Conservation (phyloP, 306 rosid genomes). For the Fragaria vesca region DNA sequence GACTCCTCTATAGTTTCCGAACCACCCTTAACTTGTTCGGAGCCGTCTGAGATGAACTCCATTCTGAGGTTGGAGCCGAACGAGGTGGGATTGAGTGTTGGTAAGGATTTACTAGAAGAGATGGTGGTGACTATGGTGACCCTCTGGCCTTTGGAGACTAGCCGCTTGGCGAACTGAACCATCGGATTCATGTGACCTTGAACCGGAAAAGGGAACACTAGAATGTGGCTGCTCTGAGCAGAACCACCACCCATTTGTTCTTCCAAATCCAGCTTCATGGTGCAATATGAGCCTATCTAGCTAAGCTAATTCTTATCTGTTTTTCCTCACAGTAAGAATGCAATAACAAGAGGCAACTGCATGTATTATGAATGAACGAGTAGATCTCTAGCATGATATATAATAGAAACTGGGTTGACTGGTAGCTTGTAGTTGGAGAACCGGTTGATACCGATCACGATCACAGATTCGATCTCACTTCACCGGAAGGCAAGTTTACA, state of each 20-base stretch:
- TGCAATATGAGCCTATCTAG: not conserved
- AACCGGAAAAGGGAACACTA: not conserved
- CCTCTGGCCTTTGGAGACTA: not conserved
- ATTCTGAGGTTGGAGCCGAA: not conserved
- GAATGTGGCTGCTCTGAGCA: conserved; percentile 1
- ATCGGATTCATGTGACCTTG: conserved; percentile 2
- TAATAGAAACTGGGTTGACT: not conserved
- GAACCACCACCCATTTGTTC: not conserved
- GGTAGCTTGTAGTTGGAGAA: not conserved
- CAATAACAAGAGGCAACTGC: not conserved
- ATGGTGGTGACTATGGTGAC: not conserved
- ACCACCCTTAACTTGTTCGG: not conserved
- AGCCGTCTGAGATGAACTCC: conserved; percentile 3
- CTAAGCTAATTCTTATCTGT: not conserved
- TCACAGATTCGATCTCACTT: not conserved
- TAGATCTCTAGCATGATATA: not conserved
- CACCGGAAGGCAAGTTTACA: too few species aligned
- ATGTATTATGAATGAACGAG: not conserved
- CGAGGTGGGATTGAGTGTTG: not conserved
- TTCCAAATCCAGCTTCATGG: not conserved
- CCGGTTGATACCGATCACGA: not conserved
- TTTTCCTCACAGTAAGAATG: not conserved
- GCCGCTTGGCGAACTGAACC: not conserved
- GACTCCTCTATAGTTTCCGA: not conserved
- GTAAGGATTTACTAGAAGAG: not conserved